Conservation (phyloP, 2,329 filamentous ascomycete species). For the Penicillium sp. region DNA sequence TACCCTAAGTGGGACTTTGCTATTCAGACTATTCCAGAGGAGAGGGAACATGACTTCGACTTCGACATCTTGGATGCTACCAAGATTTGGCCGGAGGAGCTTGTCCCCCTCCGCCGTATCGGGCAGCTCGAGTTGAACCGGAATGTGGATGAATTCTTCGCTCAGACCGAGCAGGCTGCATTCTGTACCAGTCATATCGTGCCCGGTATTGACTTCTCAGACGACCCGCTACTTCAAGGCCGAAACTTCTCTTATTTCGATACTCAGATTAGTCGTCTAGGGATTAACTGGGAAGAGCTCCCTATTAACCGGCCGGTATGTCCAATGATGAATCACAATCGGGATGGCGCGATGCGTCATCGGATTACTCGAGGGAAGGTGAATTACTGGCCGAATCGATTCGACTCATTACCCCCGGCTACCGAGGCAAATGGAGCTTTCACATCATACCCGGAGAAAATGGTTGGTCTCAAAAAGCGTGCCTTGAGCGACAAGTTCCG, state of each 20-base stretch:
- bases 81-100: conserved; percentile 77
- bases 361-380: conserved; percentile 66
- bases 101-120: conserved; percentile 69
- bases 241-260: conserved; percentile 59
- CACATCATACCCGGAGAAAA: conserved; percentile 60
- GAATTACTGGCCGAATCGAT: conserved; percentile 76
- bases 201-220: conserved; percentile 69
- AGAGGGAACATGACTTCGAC: conserved; percentile 68
- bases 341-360: conserved; percentile 68
- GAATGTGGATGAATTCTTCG: conserved; percentile 75
- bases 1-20: conserved; percentile 76
- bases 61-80: conserved; percentile 81
- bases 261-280: conserved; percentile 59
- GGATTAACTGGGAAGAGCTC: conserved; percentile 69
- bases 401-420: conserved; percentile 59
- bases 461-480: conserved; percentile 65
- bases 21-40: conserved; percentile 68
- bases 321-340: conserved; percentile 69
- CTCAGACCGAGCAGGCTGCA: conserved; percentile 74
- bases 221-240: conserved; percentile 69
- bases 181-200: conserved; percentile 78
- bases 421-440: conserved; percentile 60
- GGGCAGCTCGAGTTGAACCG: conserved; percentile 74
- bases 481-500: conserved; percentile 41
- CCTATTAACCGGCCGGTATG: conserved; percentile 72